phyloP scores from a whole-genome alignment of 176 grass and related monocot genomes.

The Musa troglodytarum region DNA sequence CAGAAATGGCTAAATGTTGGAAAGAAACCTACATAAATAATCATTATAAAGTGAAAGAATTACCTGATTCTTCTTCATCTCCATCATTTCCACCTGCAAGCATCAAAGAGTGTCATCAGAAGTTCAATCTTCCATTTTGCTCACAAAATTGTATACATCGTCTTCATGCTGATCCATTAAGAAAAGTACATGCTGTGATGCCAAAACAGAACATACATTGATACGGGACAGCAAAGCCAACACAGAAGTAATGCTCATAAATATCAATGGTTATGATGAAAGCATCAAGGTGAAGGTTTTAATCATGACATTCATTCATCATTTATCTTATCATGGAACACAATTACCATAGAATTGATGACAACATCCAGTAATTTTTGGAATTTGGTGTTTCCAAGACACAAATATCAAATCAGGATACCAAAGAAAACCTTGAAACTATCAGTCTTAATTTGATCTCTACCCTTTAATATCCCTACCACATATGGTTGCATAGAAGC shows the following conservation, averaged over 20 bases:
- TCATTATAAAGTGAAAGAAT: not conserved
- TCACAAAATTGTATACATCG: not conserved
- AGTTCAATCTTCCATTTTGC: not conserved
- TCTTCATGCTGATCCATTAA: not conserved
- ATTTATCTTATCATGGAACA: not conserved
- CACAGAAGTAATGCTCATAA: not conserved
- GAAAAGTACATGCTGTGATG: not conserved
- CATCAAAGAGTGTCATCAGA: not conserved
- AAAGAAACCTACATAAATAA: not conserved
- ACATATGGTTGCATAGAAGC: not conserved
- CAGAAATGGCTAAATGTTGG: not conserved
- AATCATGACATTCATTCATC: not conserved
- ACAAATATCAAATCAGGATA: not conserved
- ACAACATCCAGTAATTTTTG: not conserved
- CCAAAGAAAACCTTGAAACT: not conserved
- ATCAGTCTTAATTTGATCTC: not conserved
- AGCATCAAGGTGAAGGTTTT: not conserved
- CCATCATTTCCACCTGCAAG: constrained; percentile 58
- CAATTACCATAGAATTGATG: not conserved
- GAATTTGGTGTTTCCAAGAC: not conserved
- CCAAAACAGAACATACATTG: not conserved
- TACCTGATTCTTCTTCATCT: constrained; percentile 80
- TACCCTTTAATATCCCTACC: too few species aligned
- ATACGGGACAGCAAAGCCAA: not conserved
- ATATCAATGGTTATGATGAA: not conserved